Evolutionary conservation across 495 filamentous ascomycete genomes (phyloP).

Genomic region (Penicillium waksmanii): DNA sequence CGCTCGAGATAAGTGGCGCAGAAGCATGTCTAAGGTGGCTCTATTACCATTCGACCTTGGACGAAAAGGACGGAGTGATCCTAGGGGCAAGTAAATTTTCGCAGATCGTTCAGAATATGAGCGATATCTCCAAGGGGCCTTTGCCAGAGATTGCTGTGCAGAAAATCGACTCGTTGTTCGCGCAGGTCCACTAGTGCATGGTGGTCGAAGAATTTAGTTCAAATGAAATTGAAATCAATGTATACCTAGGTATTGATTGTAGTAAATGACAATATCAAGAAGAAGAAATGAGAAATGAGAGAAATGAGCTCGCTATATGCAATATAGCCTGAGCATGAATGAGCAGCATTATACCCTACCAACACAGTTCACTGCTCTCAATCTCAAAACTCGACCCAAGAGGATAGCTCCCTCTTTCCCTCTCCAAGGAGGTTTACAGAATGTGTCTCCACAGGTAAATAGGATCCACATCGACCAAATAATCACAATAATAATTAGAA

Average conservation of each 20-base stretch:
- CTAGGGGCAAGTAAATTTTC: conserved; percentile 37
- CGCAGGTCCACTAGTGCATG: neutral
- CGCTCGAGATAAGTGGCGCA: conserved; percentile 23
- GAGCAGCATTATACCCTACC: no score
- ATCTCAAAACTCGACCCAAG: no score
- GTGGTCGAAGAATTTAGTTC: neutral
- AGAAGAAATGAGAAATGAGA: neutral
- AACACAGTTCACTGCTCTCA: neutral
- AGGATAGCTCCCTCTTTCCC: no score
- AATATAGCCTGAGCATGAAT: no score
- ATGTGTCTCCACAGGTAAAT: conserved; percentile 1
- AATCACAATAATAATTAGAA: neutral
- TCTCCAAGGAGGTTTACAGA: conserved; percentile 1
- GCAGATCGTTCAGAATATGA: conserved; percentile 34
- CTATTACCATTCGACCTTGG: conserved; percentile 35
- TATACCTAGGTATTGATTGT: neutral
- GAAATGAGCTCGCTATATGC: no score
- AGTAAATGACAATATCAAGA: neutral
- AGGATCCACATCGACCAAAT: conserved; percentile 9
- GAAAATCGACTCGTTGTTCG: conserved; percentile 17
- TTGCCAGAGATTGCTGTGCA: conserved; percentile 29
- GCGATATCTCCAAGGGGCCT: conserved; percentile 32
- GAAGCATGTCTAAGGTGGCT: conserved; percentile 42
- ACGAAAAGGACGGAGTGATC: conserved; percentile 37
- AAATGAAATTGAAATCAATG: neutral